Percentiles rank a stretch among this genome's conserved stretches.
These are phyloP conservation scores for Pseudofabraea citricarpa DNA, from an alignment of 2,329 filamentous ascomycete genomes.

Conservation along the genomic window DNA sequence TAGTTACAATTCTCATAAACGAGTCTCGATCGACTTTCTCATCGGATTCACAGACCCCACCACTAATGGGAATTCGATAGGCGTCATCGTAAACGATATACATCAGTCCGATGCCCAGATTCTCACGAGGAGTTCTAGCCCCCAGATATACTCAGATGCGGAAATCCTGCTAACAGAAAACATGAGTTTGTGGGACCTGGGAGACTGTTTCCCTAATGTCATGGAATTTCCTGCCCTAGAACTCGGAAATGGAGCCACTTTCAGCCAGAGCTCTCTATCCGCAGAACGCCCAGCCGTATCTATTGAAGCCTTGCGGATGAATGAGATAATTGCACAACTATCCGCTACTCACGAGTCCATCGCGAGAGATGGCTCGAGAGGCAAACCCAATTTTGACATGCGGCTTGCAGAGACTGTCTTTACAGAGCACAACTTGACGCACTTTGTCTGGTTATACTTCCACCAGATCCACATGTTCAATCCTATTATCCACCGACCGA, in stretches of 20 bases:
- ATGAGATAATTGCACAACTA: not conserved
- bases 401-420: not conserved
- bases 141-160: not conserved
- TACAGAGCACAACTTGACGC: not conserved
- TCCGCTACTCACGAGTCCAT: not conserved
- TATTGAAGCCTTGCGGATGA: not conserved
- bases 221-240: not conserved
- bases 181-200: not conserved
- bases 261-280: not conserved
- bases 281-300: not conserved
- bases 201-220: not conserved
- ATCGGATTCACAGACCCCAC: not conserved
- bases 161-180: not conserved
- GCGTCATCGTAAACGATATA: not conserved
- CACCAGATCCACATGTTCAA: not conserved
- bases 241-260: not conserved
- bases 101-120: not conserved
- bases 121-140: not conserved
- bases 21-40: not conserved
- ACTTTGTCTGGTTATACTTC: not conserved
- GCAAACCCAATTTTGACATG: too few species aligned
- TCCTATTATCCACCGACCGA: not conserved
- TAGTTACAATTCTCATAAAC: too few species aligned
- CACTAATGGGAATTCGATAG: not conserved
- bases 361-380: too few species aligned